A percentile compares a stretch with the other conserved stretches of the same genome.
Conservation (phyloP, 495 filamentous ascomycete genomes). For the Podospora pseudopauciseta region DNA sequence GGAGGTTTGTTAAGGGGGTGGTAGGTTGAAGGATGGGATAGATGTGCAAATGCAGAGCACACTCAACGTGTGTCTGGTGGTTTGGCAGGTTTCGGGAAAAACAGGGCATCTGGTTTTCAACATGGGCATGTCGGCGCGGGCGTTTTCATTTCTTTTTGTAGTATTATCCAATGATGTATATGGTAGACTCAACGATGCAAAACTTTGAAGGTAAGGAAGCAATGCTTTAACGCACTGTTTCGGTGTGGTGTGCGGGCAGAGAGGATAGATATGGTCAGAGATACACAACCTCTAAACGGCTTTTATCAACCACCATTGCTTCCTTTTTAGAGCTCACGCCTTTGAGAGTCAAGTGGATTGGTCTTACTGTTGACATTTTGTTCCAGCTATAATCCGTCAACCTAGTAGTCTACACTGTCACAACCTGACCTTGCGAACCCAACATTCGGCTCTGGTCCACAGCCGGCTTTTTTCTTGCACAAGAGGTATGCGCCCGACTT, state of each 20-base stretch:
- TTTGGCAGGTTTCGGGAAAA: not conserved
- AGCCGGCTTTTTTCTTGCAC: no score
- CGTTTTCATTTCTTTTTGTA: not conserved
- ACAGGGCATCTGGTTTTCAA: conserved; percentile 7
- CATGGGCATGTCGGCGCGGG: conserved; percentile 12
- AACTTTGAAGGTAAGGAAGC: not conserved
- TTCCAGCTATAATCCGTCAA: no score
- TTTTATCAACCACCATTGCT: not conserved
- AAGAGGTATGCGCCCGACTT: no score
- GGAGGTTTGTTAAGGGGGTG: conserved; percentile 24
- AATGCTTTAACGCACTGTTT: conserved; percentile 4
- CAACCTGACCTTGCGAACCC: no score
- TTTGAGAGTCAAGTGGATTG: no score
- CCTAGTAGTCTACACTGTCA: no score
- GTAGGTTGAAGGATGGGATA: not conserved
- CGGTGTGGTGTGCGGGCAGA: not conserved
- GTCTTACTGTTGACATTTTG: no score
- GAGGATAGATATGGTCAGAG: not conserved
- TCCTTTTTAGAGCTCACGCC: not conserved
- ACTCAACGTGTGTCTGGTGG: conserved; percentile 16
- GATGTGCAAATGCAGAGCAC: not conserved
- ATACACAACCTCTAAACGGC: not conserved
- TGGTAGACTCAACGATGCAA: not conserved
- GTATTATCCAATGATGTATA: not conserved
- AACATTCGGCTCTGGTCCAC: no score